Conservation (phyloP, 2,329 filamentous ascomycete species). For the Aureobasidium sp. region DNA sequence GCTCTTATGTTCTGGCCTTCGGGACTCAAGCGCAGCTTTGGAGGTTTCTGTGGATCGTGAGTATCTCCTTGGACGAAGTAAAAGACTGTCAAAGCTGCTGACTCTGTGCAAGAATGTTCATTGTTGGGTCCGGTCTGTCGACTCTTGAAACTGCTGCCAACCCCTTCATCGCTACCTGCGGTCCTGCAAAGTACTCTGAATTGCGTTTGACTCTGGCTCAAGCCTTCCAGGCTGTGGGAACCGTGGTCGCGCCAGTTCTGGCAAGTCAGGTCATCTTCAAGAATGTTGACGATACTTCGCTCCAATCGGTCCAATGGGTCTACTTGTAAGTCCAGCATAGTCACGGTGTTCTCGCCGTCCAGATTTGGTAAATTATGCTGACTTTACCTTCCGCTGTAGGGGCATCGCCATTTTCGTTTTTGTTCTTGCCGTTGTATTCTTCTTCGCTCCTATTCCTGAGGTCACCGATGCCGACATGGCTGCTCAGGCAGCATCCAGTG, state of each 20-base stretch:
- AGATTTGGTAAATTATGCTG: not conserved
- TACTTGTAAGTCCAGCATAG: conserved; percentile 38
- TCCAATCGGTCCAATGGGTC: conserved; percentile 57
- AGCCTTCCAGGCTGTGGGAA: conserved; percentile 53
- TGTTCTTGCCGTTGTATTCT: conserved; percentile 51
- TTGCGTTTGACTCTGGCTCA: conserved; percentile 54
- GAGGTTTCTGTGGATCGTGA: conserved; percentile 48
- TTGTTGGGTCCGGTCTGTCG: conserved; percentile 46
- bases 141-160: conserved; percentile 55
- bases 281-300: conserved; percentile 43
- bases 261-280: conserved; percentile 57
- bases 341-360: not conserved
- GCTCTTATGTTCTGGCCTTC: conserved; percentile 54
- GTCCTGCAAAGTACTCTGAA: conserved; percentile 53
- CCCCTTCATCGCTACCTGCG: conserved; percentile 48
- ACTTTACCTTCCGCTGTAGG: not conserved
- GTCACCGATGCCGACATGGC: conserved; percentile 59
- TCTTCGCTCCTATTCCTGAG: conserved; percentile 47
- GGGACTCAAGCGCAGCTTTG: conserved; percentile 48
- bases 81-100: not conserved
- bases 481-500: conserved; percentile 36
- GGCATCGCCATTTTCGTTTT: conserved; percentile 56
- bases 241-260: conserved; percentile 52
- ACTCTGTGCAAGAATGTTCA: conserved; percentile 41
- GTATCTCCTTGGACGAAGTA: not conserved